phyloP scores from a whole-genome alignment of 2,329 filamentous ascomycete species.

The Dendryphion nanum region DNA sequence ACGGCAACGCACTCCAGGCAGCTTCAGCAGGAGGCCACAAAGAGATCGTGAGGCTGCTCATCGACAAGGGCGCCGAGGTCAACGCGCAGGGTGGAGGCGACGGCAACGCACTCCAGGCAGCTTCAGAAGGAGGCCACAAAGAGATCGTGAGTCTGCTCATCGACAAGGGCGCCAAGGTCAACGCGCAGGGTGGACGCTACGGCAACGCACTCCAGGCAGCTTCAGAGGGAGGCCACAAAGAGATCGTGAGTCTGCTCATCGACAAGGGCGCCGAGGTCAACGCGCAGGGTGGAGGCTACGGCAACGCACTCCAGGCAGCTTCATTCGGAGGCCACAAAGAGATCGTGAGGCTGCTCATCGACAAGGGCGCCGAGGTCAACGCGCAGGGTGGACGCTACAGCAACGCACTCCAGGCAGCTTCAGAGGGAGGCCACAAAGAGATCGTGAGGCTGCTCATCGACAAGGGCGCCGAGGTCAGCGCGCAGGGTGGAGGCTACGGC shows the following conservation, averaged over 20 bases:
- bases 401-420: slow-evolving; percentile 2
- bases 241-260: not conserved
- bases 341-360: not conserved
- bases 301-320: slow-evolving; percentile 1
- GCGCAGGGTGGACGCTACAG: slow-evolving; percentile 4
- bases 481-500: not conserved
- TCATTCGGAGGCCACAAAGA: not conserved
- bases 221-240: not conserved
- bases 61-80: slow-evolving; percentile 1
- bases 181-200: not conserved
- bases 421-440: not conserved
- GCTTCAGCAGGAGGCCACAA: slow-evolving; percentile 4
- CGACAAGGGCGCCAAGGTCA: not conserved
- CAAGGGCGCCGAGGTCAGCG: not conserved
- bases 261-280: slow-evolving; percentile 1
- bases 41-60: slow-evolving; percentile 2
- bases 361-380: slow-evolving; percentile 1
- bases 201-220: slow-evolving; percentile 1
- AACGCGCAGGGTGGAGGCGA: slow-evolving; percentile 2
- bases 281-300: not conserved
- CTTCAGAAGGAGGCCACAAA: slow-evolving; percentile 1
- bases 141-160: not conserved
- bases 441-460: not conserved
- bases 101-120: not conserved
- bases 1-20: slow-evolving; percentile 3